Base-by-base conservation (phyloP, 2,329 filamentous ascomycete species). In the Alternaria viburni region DNA sequence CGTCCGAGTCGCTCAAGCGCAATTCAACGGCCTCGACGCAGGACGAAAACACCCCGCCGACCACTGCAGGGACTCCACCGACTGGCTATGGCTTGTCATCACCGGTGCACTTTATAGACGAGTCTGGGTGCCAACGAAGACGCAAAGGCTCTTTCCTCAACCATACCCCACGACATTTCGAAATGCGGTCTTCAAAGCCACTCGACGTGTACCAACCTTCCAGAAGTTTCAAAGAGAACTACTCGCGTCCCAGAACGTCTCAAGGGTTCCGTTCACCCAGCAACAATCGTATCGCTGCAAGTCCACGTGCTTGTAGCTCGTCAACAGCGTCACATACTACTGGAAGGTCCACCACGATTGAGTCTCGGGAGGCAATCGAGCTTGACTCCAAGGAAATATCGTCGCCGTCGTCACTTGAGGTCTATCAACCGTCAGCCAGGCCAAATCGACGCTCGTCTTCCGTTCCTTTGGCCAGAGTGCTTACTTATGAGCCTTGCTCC, bases 141-240 rank as follows among this genome's bases (percentile, higher is more conserved):
- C 65, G 69, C 12, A 73, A 70, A 59, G 74, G 72, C 23, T 74
- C 64, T n/a, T 78, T 77, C 52, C 67, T 77, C 43, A 78, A 79
- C 54, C 76, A 78, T 56, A 79, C 75, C 8, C 77, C 77, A 28
- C 69, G 75, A 36, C 59, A 64, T 44, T 74, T 73, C 55, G 77
- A 77, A 51, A 64, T 74, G 61, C 62, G 62, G 13, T 60, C 70
- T 8, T 57, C 68, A 23, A 68, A 65, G 36, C 60, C 54, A 23
- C 43, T 68, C 17, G 69, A 74, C 25, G 62, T 68, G 11, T 69
- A 68, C 46, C 65, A 64, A 17, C 61, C 68, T 26, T 68, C 69
- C 15, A 57, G 50, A 32, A 57, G 60, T 61, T 69, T 68, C 4
- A 65, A 57, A 21, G 73, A 72, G 23, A 73, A 71, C 46, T 68